These are phyloP conservation scores for Candida maris DNA, from an alignment of 805 yeast species.

Conservation along the genomic window DNA sequence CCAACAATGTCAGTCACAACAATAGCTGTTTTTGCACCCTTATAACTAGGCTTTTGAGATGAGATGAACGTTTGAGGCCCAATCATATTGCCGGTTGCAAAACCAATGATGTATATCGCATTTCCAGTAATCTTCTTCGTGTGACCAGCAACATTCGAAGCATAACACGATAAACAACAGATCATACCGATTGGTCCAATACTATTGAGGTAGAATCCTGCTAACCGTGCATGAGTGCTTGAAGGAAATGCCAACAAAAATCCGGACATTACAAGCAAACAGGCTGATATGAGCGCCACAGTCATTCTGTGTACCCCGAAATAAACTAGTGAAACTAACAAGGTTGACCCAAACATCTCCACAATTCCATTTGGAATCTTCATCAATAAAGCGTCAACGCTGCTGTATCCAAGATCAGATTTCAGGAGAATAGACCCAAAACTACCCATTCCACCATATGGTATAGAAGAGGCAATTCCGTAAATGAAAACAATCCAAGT, in stretches of 20 bases:
- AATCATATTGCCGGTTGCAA: constrained; percentile 60
- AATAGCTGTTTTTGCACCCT: constrained; percentile 49
- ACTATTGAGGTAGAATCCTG: constrained; percentile 25
- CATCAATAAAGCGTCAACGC: constrained; percentile 28
- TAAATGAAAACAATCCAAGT: constrained; percentile 44
- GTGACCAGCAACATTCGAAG: constrained; percentile 54
- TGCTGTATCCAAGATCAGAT: constrained; percentile 32
- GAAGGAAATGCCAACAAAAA: constrained; percentile 30
- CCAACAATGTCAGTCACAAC: constrained; percentile 29
- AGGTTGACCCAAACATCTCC: constrained; percentile 28
- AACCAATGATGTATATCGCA: constrained; percentile 55
- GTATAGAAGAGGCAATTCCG: constrained; percentile 42
- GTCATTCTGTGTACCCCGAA: constrained; percentile 24
- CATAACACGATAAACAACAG: constrained; percentile 22
- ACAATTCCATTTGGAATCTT: constrained; percentile 36
- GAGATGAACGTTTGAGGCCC: constrained; percentile 71
- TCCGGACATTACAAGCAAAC: constrained; percentile 20
- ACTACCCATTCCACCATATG: constrained; percentile 52
- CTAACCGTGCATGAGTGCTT: constrained; percentile 20
- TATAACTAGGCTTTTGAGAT: constrained; percentile 52
- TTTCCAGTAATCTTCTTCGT: constrained; percentile 62
- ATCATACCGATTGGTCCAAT: constrained; percentile 15
- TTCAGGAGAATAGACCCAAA: constrained; percentile 43
- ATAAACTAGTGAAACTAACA: constrained; percentile 19
- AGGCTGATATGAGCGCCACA: constrained; percentile 16